A percentile compares a stretch with the other conserved stretches of the same genome.
phyloP scores from a whole-genome alignment of 768 basidiomycete species.

The Naematelia aurantialba region DNA sequence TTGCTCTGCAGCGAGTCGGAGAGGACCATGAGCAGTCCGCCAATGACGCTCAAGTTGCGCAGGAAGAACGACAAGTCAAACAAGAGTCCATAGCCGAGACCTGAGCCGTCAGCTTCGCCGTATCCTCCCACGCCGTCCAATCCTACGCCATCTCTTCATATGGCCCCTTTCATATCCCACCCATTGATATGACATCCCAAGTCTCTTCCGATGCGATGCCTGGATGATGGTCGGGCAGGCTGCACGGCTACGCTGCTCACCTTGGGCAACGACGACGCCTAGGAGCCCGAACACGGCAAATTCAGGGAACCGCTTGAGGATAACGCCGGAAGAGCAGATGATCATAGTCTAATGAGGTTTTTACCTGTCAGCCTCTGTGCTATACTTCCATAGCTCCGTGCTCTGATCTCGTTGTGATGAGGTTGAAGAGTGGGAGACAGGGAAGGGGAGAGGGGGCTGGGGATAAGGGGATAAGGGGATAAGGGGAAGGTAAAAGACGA shows the following conservation, averaged over 20 bases:
- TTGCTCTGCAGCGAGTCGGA: slow-evolving; percentile 87
- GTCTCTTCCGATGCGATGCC: no score
- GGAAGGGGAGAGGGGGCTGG: no score
- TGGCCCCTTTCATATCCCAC: no score
- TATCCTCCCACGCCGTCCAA: background rate
- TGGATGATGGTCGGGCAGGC: no score
- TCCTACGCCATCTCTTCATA: no score
- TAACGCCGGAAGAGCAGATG: slow-evolving; percentile 74
- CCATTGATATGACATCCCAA: no score
- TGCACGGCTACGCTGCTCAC: slow-evolving; percentile 18
- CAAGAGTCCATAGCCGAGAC: slow-evolving; percentile 97
- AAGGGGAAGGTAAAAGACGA: no score
- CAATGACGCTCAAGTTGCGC: slow-evolving; percentile 94
- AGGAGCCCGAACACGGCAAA: slow-evolving; percentile 85
- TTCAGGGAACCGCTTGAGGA: slow-evolving; percentile 81
- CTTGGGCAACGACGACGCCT: slow-evolving; percentile 86
- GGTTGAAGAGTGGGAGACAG: no score
- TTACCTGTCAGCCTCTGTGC: no score
- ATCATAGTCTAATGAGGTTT: slow-evolving; percentile 79
- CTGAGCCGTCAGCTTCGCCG: slow-evolving; percentile 12
- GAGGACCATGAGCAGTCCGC: slow-evolving; percentile 98
- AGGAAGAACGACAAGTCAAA: slow-evolving; percentile 99
- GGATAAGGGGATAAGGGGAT: no score
- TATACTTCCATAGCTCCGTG: no score
- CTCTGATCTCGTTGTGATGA: no score